Conservation (phyloP, 2,329 filamentous ascomycete species). For the Nemania sp. region DNA sequence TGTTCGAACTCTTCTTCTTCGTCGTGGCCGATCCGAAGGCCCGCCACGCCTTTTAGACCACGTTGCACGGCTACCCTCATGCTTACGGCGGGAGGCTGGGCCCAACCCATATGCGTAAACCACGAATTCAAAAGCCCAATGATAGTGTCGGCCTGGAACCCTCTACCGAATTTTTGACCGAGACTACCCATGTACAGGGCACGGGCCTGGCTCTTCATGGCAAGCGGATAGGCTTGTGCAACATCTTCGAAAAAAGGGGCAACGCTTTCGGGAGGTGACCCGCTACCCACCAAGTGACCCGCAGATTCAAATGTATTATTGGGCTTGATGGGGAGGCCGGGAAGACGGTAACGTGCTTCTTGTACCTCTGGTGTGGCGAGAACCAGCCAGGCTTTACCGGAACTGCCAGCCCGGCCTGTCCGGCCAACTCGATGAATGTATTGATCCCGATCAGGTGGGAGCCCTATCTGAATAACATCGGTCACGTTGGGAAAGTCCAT, state of each 20-base stretch:
- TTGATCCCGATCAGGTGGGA: conserved; percentile 66
- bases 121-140: conserved; percentile 59
- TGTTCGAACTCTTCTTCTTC: conserved; percentile 11
- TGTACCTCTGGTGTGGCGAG: conserved; percentile 57
- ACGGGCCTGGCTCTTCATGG: conserved; percentile 47
- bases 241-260: conserved; percentile 48
- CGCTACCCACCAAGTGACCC: conserved; percentile 53
- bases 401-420: conserved; percentile 74
- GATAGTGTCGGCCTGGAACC: conserved; percentile 40
- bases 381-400: conserved; percentile 72
- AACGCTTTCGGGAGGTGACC: conserved; percentile 44
- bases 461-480: conserved; percentile 75
- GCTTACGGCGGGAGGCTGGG: conserved; percentile 48
- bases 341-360: conserved; percentile 54
- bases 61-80: conserved; percentile 28
- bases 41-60: conserved; percentile 34
- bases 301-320: conserved; percentile 57
- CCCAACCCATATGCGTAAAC: conserved; percentile 54
- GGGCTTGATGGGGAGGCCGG: conserved; percentile 62
- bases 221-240: conserved; percentile 45
- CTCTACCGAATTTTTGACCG: conserved; percentile 51
- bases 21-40: conserved; percentile 34
- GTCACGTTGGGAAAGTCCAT: conserved; percentile 83
- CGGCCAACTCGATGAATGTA: conserved; percentile 80
- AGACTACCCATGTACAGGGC: conserved; percentile 61